phyloP scores from a whole-genome alignment of 2,329 filamentous ascomycete species.

The Zymoseptoria brevis region DNA sequence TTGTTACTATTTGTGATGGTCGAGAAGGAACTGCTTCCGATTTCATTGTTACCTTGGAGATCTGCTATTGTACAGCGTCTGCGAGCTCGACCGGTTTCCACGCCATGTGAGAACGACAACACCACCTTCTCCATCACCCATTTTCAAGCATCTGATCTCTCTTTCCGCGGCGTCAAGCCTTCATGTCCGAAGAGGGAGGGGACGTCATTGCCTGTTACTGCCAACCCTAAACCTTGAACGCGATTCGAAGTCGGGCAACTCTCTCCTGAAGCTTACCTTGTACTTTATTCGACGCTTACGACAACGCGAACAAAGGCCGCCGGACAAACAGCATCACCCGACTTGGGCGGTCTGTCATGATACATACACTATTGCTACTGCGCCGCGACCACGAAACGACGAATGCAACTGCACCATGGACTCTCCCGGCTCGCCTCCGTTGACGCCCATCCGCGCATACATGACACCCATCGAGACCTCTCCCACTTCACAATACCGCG shows the following conservation, averaged over 20 bases:
- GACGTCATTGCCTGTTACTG: background rate
- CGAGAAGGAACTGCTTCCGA: background rate
- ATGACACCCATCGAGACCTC: slow-evolving; percentile 38
- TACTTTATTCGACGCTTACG: background rate
- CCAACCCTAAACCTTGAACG: background rate
- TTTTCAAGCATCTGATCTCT: background rate
- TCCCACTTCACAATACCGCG: slow-evolving; percentile 23
- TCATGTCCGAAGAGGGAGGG: background rate
- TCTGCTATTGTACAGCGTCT: too few relatives aligned
- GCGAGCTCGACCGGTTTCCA: too few relatives aligned
- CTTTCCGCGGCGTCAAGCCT: background rate
- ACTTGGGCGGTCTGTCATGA: background rate
- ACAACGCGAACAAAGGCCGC: background rate
- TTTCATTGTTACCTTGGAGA: background rate
- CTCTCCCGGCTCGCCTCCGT: slow-evolving; percentile 30
- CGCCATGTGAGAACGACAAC: too few relatives aligned
- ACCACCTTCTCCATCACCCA: background rate
- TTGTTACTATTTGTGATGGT: background rate
- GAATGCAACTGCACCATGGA: slow-evolving; percentile 10
- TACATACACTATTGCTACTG: background rate
- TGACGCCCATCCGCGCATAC: slow-evolving; percentile 36
- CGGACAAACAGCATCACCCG: background rate
- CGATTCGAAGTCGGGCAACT: background rate
- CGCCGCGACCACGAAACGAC: background rate
- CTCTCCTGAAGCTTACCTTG: background rate